A percentile compares a stretch with the other conserved stretches of the same genome.
Evolutionary conservation across 140 eudicot genomes (phyloP).

Genomic region (Oenanthe javanica): DNA sequence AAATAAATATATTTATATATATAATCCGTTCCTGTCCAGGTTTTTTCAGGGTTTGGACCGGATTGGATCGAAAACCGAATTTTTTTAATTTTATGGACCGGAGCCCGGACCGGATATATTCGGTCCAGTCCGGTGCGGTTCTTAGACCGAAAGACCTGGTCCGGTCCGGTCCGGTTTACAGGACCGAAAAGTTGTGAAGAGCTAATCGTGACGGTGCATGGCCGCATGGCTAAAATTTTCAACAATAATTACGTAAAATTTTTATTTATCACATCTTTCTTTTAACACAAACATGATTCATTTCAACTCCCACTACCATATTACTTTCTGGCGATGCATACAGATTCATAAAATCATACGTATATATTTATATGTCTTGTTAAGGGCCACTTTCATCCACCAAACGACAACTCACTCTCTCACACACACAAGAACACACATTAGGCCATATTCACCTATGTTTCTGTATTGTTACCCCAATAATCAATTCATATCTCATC

Average conservation of each 20-base stretch:
- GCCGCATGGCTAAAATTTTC: background rate
- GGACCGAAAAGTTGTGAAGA: too few species aligned
- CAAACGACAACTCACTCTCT: conserved; percentile 23
- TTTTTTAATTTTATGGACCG: too few species aligned
- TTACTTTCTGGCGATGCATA: conserved; percentile 7
- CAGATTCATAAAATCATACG: conserved; percentile 13
- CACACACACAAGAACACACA: conserved; percentile 13
- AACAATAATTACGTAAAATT: background rate
- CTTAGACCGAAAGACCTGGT: too few species aligned
- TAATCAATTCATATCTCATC: conserved; percentile 7
- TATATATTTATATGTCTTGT: conserved; percentile 1
- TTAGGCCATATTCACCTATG: background rate
- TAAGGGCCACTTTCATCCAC: conserved; percentile 18
- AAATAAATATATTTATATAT: too few species aligned
- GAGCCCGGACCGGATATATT: too few species aligned
- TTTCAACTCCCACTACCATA: conserved; percentile 16
- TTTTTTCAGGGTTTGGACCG: too few species aligned
- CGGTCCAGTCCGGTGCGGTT: too few species aligned
- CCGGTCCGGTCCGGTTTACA: too few species aligned
- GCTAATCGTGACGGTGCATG: too few species aligned
- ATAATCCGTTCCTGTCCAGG: too few species aligned
- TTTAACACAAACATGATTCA: background rate
- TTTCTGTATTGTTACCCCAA: conserved; percentile 26
- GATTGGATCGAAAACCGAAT: too few species aligned
- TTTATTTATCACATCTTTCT: background rate